A percentile compares a stretch with the other conserved stretches of the same genome.
Conservation (phyloP, 345 rosid species). For the Capsella bursapastoris region DNA sequence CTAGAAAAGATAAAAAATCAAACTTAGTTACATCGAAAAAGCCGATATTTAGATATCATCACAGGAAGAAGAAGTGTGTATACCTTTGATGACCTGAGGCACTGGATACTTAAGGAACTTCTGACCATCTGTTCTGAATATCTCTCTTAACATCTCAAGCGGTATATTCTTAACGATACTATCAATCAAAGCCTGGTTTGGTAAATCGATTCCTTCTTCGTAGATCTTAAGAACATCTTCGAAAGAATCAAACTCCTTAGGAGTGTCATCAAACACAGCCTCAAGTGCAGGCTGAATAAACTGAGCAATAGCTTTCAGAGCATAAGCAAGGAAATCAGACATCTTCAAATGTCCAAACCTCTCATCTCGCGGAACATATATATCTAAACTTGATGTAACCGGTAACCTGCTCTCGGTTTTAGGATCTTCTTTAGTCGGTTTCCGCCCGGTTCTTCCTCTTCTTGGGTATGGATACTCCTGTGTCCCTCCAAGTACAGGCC, state of each 20-base stretch:
- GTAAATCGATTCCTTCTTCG: conserved; percentile 60
- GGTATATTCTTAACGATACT: conserved; percentile 50
- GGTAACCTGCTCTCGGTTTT: conserved; percentile 62
- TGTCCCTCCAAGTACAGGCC: conserved; percentile 87
- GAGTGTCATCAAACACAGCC: conserved; percentile 52
- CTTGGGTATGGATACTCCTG: conserved; percentile 81
- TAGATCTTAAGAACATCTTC: conserved; percentile 64
- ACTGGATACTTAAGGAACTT: conserved; percentile 57
- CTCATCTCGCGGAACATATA: conserved; percentile 88
- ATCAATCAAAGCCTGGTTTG: conserved; percentile 50
- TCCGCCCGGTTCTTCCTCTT: conserved; percentile 79
- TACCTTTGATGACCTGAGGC: conserved; percentile 82
- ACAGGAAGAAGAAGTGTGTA: not conserved
- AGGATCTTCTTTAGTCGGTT: conserved; percentile 57
- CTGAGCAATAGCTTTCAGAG: conserved; percentile 60
- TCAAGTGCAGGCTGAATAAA: conserved; percentile 58
- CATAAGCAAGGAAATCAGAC: conserved; percentile 65
- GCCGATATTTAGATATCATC: not conserved
- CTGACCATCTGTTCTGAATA: conserved; percentile 60
- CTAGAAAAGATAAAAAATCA: conserved; percentile 42
- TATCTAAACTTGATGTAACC: conserved; percentile 46
- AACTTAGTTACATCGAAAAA: not conserved
- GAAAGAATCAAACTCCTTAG: conserved; percentile 60
- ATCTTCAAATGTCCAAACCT: conserved; percentile 72
- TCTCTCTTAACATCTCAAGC: conserved; percentile 58